Conservation (phyloP, 352 stramenopile species). For the Globisporangium splendens region DNA sequence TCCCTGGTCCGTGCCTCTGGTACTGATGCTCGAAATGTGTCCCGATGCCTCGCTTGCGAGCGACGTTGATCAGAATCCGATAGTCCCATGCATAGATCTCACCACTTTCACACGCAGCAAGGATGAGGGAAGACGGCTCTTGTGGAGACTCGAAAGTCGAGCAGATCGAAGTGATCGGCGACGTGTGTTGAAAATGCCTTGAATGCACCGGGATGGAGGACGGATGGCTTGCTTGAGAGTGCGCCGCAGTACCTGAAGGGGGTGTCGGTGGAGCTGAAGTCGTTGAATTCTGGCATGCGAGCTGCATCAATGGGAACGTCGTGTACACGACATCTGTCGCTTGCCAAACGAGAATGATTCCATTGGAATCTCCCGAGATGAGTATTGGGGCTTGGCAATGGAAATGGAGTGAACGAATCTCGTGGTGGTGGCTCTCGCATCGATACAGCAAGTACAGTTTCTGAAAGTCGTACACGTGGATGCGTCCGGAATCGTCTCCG, state of each 20-base stretch:
- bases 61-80: constrained; percentile 13
- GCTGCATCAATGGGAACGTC: constrained; percentile 25
- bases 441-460: constrained; percentile 51
- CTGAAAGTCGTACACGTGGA: constrained; percentile 67
- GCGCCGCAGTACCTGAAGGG: not conserved
- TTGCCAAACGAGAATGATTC: constrained; percentile 46
- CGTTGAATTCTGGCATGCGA: constrained; percentile 6
- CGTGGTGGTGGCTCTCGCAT: constrained; percentile 40
- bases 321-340: constrained; percentile 21
- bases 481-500: constrained; percentile 43
- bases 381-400: constrained; percentile 30
- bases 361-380: constrained; percentile 41
- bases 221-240: not conserved
- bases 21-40: constrained; percentile 18
- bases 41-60: constrained; percentile 11
- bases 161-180: constrained; percentile 25
- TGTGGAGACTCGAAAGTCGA: constrained; percentile 16
- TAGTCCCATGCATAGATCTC: constrained; percentile 22
- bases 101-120: constrained; percentile 14
- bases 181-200: not conserved
- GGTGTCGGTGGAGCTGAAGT: not conserved
- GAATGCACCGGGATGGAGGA: not conserved
- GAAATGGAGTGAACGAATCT: constrained; percentile 58
- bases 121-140: constrained; percentile 10
- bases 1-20: not conserved